Percentiles rank a stretch among this genome's conserved stretches.
phyloP scores from a whole-genome alignment of 2,329 filamentous ascomycete species.

The Clonostachys byssicola region DNA sequence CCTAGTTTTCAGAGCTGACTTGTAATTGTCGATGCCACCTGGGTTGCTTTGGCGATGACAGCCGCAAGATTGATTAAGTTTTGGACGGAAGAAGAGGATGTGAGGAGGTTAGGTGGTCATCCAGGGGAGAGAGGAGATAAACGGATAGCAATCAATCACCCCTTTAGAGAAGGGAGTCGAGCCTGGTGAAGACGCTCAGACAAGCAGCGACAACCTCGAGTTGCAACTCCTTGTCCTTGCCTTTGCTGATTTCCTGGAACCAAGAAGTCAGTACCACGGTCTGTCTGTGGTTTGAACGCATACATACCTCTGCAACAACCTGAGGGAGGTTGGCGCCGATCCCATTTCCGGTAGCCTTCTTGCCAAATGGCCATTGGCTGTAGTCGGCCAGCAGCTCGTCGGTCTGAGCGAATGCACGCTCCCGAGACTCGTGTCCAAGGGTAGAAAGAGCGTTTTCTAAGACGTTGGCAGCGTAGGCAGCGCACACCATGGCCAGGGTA shows the following conservation, averaged over 20 bases:
- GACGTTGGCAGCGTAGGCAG: constrained; percentile 95
- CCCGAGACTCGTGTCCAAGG: constrained; percentile 87
- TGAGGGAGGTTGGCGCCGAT: constrained; percentile 91
- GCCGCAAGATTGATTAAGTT: too few species aligned
- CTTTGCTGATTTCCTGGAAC: constrained; percentile 68
- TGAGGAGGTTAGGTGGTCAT: background rate
- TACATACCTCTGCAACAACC: constrained; percentile 69
- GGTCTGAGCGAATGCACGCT: constrained; percentile 93
- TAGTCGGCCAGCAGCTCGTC: constrained; percentile 95
- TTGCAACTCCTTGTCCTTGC: constrained; percentile 92
- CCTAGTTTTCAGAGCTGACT: too few species aligned
- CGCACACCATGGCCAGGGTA: constrained; percentile 94
- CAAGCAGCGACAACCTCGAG: constrained; percentile 96
- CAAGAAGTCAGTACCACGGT: background rate
- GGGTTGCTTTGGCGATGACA: too few species aligned
- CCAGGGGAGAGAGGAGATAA: background rate
- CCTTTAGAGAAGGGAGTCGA: constrained; percentile 85
- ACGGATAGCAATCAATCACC: background rate
- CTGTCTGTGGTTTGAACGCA: background rate
- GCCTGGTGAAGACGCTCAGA: constrained; percentile 92
- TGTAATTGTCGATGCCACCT: too few species aligned
- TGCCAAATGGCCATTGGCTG: constrained; percentile 94
- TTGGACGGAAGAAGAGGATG: too few species aligned
- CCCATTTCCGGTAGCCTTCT: constrained; percentile 72
- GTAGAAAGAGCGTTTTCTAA: constrained; percentile 95